Evolutionary conservation across 1,139 yeast species (phyloP).

Genomic region (Hanseniaspora uvarum): DNA sequence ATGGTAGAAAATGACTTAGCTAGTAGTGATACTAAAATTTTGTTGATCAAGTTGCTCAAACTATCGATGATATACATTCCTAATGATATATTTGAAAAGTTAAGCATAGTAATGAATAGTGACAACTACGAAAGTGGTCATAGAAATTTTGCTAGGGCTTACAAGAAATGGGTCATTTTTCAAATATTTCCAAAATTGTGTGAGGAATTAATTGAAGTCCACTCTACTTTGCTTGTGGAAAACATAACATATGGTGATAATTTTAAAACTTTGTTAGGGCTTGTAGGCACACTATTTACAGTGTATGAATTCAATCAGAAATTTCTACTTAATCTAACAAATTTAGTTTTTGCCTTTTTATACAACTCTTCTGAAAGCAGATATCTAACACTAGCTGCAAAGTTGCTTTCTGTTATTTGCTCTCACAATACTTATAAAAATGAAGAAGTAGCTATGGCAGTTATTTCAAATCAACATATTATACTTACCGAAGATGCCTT

Average conservation of each 20-base stretch:
- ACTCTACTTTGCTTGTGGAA: background rate
- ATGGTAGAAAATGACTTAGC: background rate
- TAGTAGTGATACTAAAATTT: background rate
- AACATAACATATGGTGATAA: background rate
- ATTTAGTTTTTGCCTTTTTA: background rate
- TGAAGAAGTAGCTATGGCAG: background rate
- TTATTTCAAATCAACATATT: conserved; percentile 7
- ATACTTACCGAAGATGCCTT: background rate
- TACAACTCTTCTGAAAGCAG: background rate
- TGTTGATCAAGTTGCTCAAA: background rate
- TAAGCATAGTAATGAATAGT: background rate
- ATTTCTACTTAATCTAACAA: background rate
- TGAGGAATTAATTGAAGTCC: background rate
- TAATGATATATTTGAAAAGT: background rate
- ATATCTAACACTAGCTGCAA: background rate
- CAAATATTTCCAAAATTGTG: background rate
- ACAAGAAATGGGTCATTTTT: background rate
- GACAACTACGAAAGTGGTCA: background rate
- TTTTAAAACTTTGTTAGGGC: background rate
- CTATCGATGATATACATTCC: background rate
- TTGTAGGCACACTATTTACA: background rate
- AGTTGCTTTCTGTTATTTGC: background rate
- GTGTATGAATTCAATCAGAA: background rate
- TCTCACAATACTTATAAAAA: background rate
- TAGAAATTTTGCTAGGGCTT: background rate